Conservation (phyloP, 2,329 filamentous ascomycete species). For the Penicillium sp. region DNA sequence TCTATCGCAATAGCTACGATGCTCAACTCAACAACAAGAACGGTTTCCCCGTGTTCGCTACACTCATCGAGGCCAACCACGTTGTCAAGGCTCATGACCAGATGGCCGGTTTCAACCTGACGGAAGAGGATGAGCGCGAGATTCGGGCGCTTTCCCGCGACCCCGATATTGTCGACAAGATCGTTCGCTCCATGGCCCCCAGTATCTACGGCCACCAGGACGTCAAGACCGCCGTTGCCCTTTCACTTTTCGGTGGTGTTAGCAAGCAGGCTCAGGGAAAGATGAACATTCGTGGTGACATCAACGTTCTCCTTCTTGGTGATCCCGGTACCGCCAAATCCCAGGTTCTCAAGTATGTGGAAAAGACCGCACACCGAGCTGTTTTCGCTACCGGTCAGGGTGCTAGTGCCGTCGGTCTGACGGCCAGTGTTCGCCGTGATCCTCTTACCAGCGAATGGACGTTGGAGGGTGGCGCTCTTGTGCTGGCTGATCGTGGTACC, state of each 20-base stretch:
- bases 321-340: conserved; percentile 98
- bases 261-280: conserved; percentile 86
- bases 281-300: conserved; percentile 91
- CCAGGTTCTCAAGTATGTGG: conserved; percentile 94
- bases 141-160: conserved; percentile 89
- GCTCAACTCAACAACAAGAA: conserved; percentile 98
- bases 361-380: conserved; percentile 94
- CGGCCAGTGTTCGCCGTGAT: conserved; percentile 91
- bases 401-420: conserved; percentile 95
- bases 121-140: conserved; percentile 88
- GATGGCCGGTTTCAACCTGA: conserved; percentile 92
- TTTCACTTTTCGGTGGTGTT: conserved; percentile 93
- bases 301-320: conserved; percentile 94
- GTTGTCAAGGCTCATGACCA: conserved; percentile 97
- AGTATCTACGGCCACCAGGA: conserved; percentile 97
- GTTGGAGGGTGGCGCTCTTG: conserved; percentile 89
- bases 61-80: conserved; percentile 95
- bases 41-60: conserved; percentile 97
- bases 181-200: conserved; percentile 89
- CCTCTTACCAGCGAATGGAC: conserved; percentile 97
- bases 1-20: conserved; percentile 98
- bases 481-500: conserved; percentile 90
- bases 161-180: conserved; percentile 87
- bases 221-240: conserved; percentile 93
- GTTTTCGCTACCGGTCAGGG: conserved; percentile 98